A percentile compares a stretch with the other conserved stretches of the same genome.
Evolutionary conservation across 2,329 filamentous ascomycete genomes (phyloP).

Genomic region (Talaromyces rugulosus): DNA sequence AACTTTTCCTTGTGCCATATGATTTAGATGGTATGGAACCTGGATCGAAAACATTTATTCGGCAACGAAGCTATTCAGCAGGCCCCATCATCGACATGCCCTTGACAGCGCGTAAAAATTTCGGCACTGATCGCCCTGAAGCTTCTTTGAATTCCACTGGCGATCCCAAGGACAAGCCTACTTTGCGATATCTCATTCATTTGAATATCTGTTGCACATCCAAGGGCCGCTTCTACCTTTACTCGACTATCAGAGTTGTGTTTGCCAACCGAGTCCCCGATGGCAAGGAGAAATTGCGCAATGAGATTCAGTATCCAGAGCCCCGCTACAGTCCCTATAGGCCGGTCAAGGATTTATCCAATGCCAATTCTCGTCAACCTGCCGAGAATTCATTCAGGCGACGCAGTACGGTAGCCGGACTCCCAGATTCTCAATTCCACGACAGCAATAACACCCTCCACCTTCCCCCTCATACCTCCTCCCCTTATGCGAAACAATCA

Average conservation of each 20-base stretch:
- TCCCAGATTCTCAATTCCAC: constrained; percentile 15
- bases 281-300: constrained; percentile 85
- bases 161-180: constrained; percentile 53
- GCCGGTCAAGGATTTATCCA: constrained; percentile 37
- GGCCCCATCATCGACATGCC: constrained; percentile 77
- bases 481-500: constrained; percentile 7
- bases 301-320: constrained; percentile 85
- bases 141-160: constrained; percentile 46
- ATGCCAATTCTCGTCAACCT: constrained; percentile 33
- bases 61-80: constrained; percentile 87
- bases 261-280: constrained; percentile 96
- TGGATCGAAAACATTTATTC: constrained; percentile 91
- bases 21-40: constrained; percentile 89
- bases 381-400: constrained; percentile 50
- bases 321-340: constrained; percentile 85
- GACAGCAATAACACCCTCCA: neutral
- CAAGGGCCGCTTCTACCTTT: constrained; percentile 79
- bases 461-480: neutral
- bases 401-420: constrained; percentile 50
- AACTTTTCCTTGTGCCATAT: constrained; percentile 90
- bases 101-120: constrained; percentile 36
- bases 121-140: constrained; percentile 52
- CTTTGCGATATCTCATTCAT: constrained; percentile 84
- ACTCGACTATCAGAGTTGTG: constrained; percentile 88
- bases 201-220: constrained; percentile 86